Evolutionary conservation across 75 land plant species (phyloP).

Genomic region (Pinus tabuliformis): DNA sequence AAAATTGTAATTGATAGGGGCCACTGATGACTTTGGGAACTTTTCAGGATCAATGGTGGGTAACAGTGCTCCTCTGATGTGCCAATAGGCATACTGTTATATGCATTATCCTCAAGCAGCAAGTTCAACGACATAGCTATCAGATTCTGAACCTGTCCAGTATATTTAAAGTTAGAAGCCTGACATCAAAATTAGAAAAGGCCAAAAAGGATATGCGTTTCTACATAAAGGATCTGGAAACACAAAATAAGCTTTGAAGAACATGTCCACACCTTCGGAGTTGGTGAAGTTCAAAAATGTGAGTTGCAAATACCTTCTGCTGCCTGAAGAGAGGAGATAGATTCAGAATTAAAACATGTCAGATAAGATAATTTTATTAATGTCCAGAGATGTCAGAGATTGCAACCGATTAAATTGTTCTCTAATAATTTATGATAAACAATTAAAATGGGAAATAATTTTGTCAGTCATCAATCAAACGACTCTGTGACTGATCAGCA

Average conservation of each 20-base stretch:
- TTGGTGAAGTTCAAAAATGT: slow-evolving; percentile 29
- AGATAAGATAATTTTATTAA: neutral
- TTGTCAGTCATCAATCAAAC: no score
- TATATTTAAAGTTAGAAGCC: neutral
- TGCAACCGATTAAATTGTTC: no score
- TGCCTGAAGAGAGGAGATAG: slow-evolving; percentile 18
- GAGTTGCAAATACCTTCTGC: slow-evolving; percentile 21
- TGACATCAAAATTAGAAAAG: neutral
- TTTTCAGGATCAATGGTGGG: neutral
- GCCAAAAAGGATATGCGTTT: neutral
- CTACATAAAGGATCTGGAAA: neutral
- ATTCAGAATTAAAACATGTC: neutral
- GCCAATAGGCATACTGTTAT: neutral
- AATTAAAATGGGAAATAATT: no score
- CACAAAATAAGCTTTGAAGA: neutral
- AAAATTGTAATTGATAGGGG: neutral
- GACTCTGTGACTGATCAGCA: no score
- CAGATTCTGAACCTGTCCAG: slow-evolving; percentile 15
- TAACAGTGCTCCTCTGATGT: slow-evolving; percentile 7
- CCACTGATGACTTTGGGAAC: neutral
- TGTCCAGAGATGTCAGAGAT: no score
- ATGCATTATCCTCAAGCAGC: slow-evolving; percentile 2
- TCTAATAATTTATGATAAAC: no score
- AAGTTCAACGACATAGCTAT: slow-evolving; percentile 16
- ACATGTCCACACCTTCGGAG: slow-evolving; percentile 14